Conservation (phyloP, 345 rosid genomes). For the Euphorbia tirucalli region DNA sequence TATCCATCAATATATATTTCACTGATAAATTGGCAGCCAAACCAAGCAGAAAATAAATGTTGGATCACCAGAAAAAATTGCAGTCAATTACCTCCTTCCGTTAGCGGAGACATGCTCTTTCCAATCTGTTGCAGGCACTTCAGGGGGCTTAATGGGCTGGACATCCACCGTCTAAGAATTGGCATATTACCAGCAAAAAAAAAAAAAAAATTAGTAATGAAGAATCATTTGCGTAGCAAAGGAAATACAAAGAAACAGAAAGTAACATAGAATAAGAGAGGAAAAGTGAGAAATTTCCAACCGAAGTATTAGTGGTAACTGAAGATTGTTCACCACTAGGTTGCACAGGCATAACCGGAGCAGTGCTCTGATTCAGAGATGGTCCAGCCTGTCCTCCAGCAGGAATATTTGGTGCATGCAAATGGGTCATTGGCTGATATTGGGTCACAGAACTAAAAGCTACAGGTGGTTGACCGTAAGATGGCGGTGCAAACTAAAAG, state of each 20-base stretch:
- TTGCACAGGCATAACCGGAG: slow-evolving; percentile 39
- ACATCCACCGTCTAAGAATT: slow-evolving; percentile 37
- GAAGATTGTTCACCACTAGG: slow-evolving; percentile 47
- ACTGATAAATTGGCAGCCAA: slow-evolving; percentile 1
- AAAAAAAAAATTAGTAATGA: slow-evolving; percentile 3
- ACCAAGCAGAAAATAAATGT: slow-evolving; percentile 3
- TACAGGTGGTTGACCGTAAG: slow-evolving; percentile 50
- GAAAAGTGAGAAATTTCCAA: slow-evolving; percentile 28
- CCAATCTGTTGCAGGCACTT: slow-evolving; percentile 63
- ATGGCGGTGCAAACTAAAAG: slow-evolving; percentile 61
- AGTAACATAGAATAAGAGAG: neutral
- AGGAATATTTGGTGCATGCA: slow-evolving; percentile 45
- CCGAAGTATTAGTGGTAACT: slow-evolving; percentile 34
- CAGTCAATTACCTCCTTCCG: slow-evolving; percentile 67
- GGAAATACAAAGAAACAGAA: slow-evolving; percentile 7
- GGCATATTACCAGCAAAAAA: slow-evolving; percentile 7
- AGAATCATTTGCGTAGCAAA: neutral
- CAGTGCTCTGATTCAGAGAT: slow-evolving; percentile 42
- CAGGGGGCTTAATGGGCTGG: slow-evolving; percentile 39
- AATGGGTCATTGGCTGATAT: slow-evolving; percentile 51
- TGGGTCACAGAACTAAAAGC: slow-evolving; percentile 39
- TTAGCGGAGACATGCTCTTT: slow-evolving; percentile 75
- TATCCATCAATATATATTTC: neutral
- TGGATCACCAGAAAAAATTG: neutral
- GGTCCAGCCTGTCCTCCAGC: slow-evolving; percentile 46